These are phyloP conservation scores for Boletus rex-veris DNA, from an alignment of 768 basidiomycete species.

Conservation along the genomic window DNA sequence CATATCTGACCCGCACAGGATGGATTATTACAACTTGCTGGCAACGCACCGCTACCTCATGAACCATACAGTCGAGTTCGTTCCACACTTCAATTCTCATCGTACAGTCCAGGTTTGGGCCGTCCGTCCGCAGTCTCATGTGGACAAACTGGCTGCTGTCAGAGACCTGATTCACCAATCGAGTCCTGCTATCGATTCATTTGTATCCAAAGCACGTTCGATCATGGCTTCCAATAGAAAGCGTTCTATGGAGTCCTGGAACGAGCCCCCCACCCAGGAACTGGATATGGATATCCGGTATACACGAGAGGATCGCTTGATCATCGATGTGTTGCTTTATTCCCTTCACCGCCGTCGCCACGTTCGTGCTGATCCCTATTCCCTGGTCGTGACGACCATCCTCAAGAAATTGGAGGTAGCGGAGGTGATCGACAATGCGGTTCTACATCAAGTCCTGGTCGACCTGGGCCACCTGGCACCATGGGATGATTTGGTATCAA, in stretches of 20 bases:
- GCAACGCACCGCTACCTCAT: constrained; percentile 66
- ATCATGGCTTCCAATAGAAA: constrained; percentile 38
- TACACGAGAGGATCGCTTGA: constrained; percentile 49
- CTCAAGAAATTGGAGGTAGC: constrained; percentile 52
- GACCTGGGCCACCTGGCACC: constrained; percentile 74
- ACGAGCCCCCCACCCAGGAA: constrained; percentile 28
- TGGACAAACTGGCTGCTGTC: constrained; percentile 49
- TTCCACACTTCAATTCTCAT: constrained; percentile 46
- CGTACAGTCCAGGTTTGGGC: constrained; percentile 48
- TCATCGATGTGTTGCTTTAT: constrained; percentile 57
- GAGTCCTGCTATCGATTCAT: constrained; percentile 42
- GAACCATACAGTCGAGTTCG: constrained; percentile 47
- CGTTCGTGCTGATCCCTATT: constrained; percentile 64
- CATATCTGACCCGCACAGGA: constrained; percentile 31
- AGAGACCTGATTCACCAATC: constrained; percentile 43
- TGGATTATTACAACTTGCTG: constrained; percentile 37
- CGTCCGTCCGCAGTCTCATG: constrained; percentile 60
- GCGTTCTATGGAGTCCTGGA: constrained; percentile 29
- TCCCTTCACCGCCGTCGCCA: constrained; percentile 46
- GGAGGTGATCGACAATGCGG: constrained; percentile 21
- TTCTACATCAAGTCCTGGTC: constrained; percentile 49
- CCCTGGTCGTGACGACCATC: constrained; percentile 48
- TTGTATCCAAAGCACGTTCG: constrained; percentile 46
- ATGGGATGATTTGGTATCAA: constrained; percentile 69
- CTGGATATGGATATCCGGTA: constrained; percentile 36